phyloP scores from a whole-genome alignment of 345 rosid genomes.

The Euclidium syriacum region DNA sequence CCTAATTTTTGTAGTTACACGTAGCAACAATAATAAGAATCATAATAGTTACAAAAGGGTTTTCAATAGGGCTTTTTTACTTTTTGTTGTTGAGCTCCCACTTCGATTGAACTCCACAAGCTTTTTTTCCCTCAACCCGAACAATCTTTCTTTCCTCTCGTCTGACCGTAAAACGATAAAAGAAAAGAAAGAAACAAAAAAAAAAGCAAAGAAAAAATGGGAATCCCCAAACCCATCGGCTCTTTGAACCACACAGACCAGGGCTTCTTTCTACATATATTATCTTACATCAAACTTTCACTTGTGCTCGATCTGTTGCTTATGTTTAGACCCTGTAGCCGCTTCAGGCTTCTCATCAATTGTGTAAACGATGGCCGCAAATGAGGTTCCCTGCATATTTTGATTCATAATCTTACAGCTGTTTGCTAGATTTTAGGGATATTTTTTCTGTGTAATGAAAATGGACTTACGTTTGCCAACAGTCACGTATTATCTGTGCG shows the following conservation, averaged over 20 bases:
- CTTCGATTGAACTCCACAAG: conserved; percentile 88
- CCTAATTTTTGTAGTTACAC: conserved; percentile 24
- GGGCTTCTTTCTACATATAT: conserved; percentile 30
- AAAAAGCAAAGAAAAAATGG: not conserved
- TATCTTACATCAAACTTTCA: conserved; percentile 34
- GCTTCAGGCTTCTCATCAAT: conserved; percentile 64
- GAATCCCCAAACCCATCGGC: conserved; percentile 31
- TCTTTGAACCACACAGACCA: conserved; percentile 57
- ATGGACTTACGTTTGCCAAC: conserved; percentile 82
- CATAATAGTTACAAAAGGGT: conserved; percentile 38
- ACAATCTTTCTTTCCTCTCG: conserved; percentile 27
- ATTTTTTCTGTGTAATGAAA: not conserved
- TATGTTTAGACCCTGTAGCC: conserved; percentile 44
- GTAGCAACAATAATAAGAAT: conserved; percentile 10
- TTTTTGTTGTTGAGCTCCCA: conserved; percentile 66
- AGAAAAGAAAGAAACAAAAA: conserved; percentile 16
- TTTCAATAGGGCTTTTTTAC: conserved; percentile 33
- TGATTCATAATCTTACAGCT: not conserved
- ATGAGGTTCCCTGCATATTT: conserved; percentile 65
- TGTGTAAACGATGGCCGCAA: conserved; percentile 82
- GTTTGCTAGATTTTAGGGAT: not conserved
- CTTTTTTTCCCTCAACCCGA: conserved; percentile 32
- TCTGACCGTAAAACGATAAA: conserved; percentile 31
- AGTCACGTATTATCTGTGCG: conserved; percentile 73
- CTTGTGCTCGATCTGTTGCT: conserved; percentile 37